A percentile compares a stretch with the other conserved stretches of the same genome.
Evolutionary conservation across 2,329 filamentous ascomycete genomes (phyloP).

Genomic region (Venturia effusa): DNA sequence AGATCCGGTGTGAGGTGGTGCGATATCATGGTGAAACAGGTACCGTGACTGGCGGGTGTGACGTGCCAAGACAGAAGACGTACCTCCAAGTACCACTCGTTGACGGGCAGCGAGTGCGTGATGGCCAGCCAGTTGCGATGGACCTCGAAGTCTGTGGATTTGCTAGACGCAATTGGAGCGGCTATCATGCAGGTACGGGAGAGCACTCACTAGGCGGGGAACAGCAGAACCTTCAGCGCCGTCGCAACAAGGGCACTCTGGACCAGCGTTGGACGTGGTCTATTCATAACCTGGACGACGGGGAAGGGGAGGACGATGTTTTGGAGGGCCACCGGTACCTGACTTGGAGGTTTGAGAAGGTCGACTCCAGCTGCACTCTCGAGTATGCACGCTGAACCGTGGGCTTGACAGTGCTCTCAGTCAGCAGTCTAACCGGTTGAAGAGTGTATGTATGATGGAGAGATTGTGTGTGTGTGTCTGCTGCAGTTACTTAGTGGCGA

Average conservation of each 20-base stretch:
- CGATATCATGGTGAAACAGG: neutral
- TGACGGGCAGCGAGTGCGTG: slow-evolving; percentile 75
- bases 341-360: neutral
- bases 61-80: neutral
- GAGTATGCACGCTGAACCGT: too few species aligned
- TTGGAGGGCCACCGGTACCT: too few species aligned
- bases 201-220: slow-evolving; percentile 77
- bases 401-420: neutral
- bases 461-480: too few species aligned
- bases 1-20: neutral
- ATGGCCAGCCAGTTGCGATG: slow-evolving; percentile 98
- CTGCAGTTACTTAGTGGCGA: too few species aligned
- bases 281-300: too few species aligned
- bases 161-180: slow-evolving; percentile 45
- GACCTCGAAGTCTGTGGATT: slow-evolving; percentile 98
- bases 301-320: too few species aligned
- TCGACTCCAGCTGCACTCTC: too few species aligned
- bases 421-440: neutral
- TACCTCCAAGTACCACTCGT: slow-evolving; percentile 90
- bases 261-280: slow-evolving; percentile 78
- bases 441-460: too few species aligned
- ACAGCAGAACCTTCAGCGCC: slow-evolving; percentile 82
- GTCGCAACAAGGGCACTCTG: slow-evolving; percentile 81
- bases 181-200: slow-evolving; percentile 14
- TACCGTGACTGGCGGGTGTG: neutral